Conservation (phyloP, 768 basidiomycete species). For the Phaffia australis region DNA sequence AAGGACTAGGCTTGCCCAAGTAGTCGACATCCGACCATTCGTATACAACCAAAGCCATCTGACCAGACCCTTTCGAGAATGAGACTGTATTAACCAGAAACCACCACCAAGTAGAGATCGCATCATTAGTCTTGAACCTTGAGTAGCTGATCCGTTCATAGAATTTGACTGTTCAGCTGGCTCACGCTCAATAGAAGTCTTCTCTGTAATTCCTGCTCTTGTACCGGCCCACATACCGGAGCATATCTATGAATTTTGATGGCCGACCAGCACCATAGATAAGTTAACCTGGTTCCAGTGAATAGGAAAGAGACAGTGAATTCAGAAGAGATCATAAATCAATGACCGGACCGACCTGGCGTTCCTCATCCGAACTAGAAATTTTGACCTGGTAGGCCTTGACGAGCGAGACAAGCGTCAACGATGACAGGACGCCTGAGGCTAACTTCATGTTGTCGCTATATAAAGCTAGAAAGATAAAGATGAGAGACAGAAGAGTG, state of each 20-base stretch:
- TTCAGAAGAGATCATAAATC: too few relatives aligned
- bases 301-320: not conserved
- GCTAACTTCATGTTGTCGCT: too few relatives aligned
- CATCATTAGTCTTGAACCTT: not conserved
- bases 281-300: not conserved
- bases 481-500: too few relatives aligned
- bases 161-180: not conserved
- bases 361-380: not conserved
- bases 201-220: not conserved
- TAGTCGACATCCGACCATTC: slow-evolving; percentile 84
- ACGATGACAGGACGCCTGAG: not conserved
- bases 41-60: slow-evolving; percentile 87
- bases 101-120: not conserved
- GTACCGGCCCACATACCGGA: slow-evolving; percentile 5
- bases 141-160: not conserved
- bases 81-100: slow-evolving; percentile 1
- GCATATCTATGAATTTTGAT: not conserved
- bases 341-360: not conserved
- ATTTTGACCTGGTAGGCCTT: slow-evolving; percentile 1
- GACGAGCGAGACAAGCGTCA: not conserved
- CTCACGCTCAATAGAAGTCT: not conserved
- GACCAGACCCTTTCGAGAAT: slow-evolving; percentile 68
- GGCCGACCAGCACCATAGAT: not conserved
- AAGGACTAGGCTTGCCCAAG: slow-evolving; percentile 49
- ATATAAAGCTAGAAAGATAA: too few relatives aligned